phyloP scores from a whole-genome alignment of 2,329 filamentous ascomycete species.

The Alternaria infectoria region DNA sequence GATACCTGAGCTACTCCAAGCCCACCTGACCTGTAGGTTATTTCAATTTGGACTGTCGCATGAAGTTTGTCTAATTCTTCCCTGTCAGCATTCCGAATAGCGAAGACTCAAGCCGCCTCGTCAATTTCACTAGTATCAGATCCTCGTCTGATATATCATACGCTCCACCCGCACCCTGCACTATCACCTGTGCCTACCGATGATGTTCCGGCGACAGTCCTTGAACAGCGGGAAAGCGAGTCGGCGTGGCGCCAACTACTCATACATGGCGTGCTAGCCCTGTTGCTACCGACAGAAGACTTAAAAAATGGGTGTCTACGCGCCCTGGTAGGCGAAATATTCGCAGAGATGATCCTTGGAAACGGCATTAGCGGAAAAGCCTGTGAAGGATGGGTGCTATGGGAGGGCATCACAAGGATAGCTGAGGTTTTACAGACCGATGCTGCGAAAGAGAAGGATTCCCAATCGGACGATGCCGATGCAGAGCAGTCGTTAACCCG shows the following conservation, averaged over 20 bases:
- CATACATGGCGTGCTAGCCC: slow-evolving; percentile 79
- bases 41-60: slow-evolving; percentile 28
- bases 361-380: slow-evolving; percentile 80
- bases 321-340: slow-evolving; percentile 81
- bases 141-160: slow-evolving; percentile 78
- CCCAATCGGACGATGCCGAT: slow-evolving; percentile 36
- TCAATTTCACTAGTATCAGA: slow-evolving; percentile 67
- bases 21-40: slow-evolving; percentile 75
- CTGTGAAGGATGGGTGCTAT: slow-evolving; percentile 87
- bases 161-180: slow-evolving; percentile 79
- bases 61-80: slow-evolving; percentile 32
- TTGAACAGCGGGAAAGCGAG: slow-evolving; percentile 77
- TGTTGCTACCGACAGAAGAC: slow-evolving; percentile 91
- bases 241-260: slow-evolving; percentile 83
- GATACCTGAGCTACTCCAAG: slow-evolving; percentile 79
- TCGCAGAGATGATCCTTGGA: slow-evolving; percentile 88
- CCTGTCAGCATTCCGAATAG: slow-evolving; percentile 72
- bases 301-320: slow-evolving; percentile 86
- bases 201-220: slow-evolving; percentile 57
- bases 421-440: slow-evolving; percentile 56
- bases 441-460: slow-evolving; percentile 36
- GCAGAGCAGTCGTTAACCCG: slow-evolving; percentile 48
- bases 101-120: slow-evolving; percentile 63
- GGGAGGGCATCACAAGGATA: slow-evolving; percentile 80
- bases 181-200: slow-evolving; percentile 75